Evolutionary conservation across 164 flowering plant genomes (phyloP).

Genomic region (grape (Vitis vinifera)): ASM3070453v1 NC_081805.1:4150501-4151000

Average conservation of each 20-base stretch:
- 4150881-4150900: constrained; percentile 46
- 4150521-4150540: no score
- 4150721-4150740: constrained; percentile 39
- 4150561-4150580: neutral
- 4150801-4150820: constrained; percentile 31
- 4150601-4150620: neutral
- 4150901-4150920: constrained; percentile 45
- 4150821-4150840: constrained; percentile 73
- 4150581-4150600: neutral
- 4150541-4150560: no score
- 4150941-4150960: constrained; percentile 12
- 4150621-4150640: constrained; percentile 2
- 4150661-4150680: constrained; percentile 24
- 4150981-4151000: neutral
- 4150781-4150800: constrained; percentile 35
- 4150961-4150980: neutral
- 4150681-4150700: constrained; percentile 13
- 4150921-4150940: constrained; percentile 19
- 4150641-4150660: neutral
- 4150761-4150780: constrained; percentile 46
- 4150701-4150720: constrained; percentile 44
- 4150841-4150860: constrained; percentile 40
- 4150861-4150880: constrained; percentile 49
- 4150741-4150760: constrained; percentile 60
- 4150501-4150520: no score